Evolutionary conservation across 2,329 filamentous ascomycete species (phyloP), one percentile per base, ranked within the genome.

Genomic region (Pyrenochaeta sp.): DNA sequence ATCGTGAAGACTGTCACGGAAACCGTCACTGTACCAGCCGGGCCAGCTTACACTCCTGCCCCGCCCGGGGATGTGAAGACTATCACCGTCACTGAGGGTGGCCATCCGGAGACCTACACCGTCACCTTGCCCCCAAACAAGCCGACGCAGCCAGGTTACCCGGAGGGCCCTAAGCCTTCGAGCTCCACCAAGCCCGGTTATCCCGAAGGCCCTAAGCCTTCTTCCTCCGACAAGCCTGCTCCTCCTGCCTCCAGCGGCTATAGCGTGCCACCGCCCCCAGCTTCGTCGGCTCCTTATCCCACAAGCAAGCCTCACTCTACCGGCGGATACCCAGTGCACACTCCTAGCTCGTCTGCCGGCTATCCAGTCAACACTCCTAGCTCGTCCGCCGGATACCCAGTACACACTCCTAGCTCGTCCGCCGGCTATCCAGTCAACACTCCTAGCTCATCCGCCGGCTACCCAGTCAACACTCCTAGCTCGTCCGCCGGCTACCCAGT

Each of bases 1-100:
- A 58, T 62, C n/a, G 75, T 71, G n/a, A 65, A 72, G 48, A 69
- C 66, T 32, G 52, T 69, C 44, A 69, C 66, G 13, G 56, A 62
- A 45, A 50, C 45, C 15, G 56, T 57, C 10, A 61, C 66, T 19
- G 49, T 54, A 34, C 52, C 58, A 7, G 56, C 19, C 19, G 19
- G 19, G 19, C 19, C 19, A 19, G 19, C 48, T 25, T 59, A 51
- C 44, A 59, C 61, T 19, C 61, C 61, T 27, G 50, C 55, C 19
- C 19, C 19, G 19, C 30, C 56, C 25, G 51, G 45, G n/a, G 67
- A 61, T 55, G 55, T 61, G 32, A 71, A 72, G 65, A 74, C 71
- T 28, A 69, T 72, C 57, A 75, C 72, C 10, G 58, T 72, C 37
- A 72, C 67, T 37, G 69, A 73, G 61, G 43, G 32, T 28, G 67